A percentile compares a stretch with the other conserved stretches of the same genome.
Evolutionary conservation across 1,139 yeast species (phyloP).

Genomic region (Candida labiduridarum): DNA sequence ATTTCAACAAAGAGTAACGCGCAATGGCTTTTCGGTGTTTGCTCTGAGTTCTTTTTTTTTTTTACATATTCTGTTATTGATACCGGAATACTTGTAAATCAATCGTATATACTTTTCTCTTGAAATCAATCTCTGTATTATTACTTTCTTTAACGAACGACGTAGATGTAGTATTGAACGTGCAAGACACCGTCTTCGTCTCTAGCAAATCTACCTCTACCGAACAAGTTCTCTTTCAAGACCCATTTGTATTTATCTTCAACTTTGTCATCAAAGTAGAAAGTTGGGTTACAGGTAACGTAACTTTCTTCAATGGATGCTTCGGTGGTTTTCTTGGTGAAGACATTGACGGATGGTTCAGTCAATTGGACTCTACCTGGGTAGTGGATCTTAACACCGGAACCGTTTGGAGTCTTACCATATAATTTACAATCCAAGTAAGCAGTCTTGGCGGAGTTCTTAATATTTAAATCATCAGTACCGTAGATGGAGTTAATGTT

Average conservation of each 20-base stretch:
- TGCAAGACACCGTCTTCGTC: constrained; percentile 40
- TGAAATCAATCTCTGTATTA: not conserved
- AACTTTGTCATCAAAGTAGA: constrained; percentile 39
- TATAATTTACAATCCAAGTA: constrained; percentile 53
- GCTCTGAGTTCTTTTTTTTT: too few species aligned
- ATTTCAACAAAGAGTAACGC: not conserved
- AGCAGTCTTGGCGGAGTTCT: constrained; percentile 29
- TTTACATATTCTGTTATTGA: not conserved
- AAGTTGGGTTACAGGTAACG: constrained; percentile 48
- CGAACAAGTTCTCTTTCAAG: constrained; percentile 43
- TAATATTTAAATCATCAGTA: constrained; percentile 47
- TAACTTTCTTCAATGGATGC: constrained; percentile 48
- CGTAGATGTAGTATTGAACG: constrained; percentile 55
- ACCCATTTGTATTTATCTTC: constrained; percentile 53
- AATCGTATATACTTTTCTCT: too few species aligned
- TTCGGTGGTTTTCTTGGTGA: constrained; percentile 26
- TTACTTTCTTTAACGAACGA: constrained; percentile 18
- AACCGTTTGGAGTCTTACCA: constrained; percentile 41
- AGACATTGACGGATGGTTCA: constrained; percentile 36
- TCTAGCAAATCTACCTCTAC: constrained; percentile 57
- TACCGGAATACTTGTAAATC: too few species aligned
- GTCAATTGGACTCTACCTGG: constrained; percentile 46
- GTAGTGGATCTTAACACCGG: constrained; percentile 45
- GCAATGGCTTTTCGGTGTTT: not conserved
- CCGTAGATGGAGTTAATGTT: constrained; percentile 36